phyloP scores from a whole-genome alignment of 1,139 yeast genomes.

The Petasospora fabianii region DNA sequence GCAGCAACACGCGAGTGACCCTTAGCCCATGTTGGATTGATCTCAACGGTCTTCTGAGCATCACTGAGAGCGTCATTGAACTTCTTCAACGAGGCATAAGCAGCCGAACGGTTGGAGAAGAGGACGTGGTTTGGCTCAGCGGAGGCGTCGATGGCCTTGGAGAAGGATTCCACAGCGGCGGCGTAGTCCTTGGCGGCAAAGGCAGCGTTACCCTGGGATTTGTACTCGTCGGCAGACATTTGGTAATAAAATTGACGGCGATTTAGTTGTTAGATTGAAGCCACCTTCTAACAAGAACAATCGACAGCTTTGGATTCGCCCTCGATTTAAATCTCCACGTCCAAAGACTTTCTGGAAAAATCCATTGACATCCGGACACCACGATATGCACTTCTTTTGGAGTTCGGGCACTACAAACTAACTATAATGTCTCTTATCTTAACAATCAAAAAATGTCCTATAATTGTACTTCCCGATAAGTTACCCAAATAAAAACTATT shows the following conservation, averaged over 20 bases:
- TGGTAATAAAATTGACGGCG: background rate
- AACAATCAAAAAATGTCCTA: no score
- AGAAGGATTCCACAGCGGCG: slow-evolving; percentile 74
- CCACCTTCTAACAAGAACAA: no score
- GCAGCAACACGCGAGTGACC: slow-evolving; percentile 94
- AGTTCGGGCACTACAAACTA: no score
- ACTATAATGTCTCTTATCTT: no score
- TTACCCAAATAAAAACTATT: background rate
- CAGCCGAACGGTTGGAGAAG: slow-evolving; percentile 91
- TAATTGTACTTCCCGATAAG: no score
- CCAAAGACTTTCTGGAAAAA: slow-evolving; percentile 4
- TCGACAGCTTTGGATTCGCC: no score
- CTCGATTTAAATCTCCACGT: background rate
- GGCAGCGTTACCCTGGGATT: slow-evolving; percentile 86
- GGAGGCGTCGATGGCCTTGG: slow-evolving; percentile 86
- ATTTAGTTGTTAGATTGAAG: background rate
- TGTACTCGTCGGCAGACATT: slow-evolving; percentile 66
- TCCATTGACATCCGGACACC: background rate
- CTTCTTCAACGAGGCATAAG: slow-evolving; percentile 75
- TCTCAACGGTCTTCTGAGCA: slow-evolving; percentile 75
- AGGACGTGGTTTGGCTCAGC: slow-evolving; percentile 82
- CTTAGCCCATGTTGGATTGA: slow-evolving; percentile 87
- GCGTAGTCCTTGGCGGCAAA: slow-evolving; percentile 83
- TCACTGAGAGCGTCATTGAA: slow-evolving; percentile 74
- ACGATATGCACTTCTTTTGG: no score